Conservation (phyloP, 108 stramenopile genomes). For the Mediolabrus comicus region DNA sequence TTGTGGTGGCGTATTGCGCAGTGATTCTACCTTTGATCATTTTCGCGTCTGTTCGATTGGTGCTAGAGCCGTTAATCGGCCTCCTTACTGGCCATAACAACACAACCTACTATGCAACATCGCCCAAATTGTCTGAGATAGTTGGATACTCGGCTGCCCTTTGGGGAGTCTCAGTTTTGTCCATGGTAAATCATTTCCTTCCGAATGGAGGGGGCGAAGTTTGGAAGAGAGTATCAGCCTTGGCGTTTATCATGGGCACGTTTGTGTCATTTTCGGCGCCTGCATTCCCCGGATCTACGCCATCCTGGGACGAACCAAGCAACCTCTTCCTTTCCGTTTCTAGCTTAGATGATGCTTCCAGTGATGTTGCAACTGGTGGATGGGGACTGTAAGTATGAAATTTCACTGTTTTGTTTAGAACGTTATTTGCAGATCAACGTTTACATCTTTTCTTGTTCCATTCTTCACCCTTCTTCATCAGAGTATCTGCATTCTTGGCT, state of each 20-base stretch:
- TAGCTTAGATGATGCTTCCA: conserved; percentile 11
- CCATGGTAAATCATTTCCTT: conserved; percentile 70
- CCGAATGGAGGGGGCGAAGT: conserved; percentile 78
- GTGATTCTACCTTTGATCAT: conserved; percentile 58
- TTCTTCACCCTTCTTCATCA: too few species aligned
- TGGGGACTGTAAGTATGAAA: too few species aligned
- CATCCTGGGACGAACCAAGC: conserved; percentile 22
- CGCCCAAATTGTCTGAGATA: conserved; percentile 66
- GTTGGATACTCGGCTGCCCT: conserved; percentile 58
- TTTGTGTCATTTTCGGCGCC: conserved; percentile 69
- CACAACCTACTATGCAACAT: conserved; percentile 48
- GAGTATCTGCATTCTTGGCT: conserved; percentile 62
- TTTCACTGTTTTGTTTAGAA: too few species aligned
- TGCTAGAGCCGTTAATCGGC: conserved; percentile 62
- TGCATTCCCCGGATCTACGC: conserved; percentile 47
- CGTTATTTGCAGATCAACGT: too few species aligned
- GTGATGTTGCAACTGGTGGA: conserved; percentile 52
- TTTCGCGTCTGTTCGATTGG: conserved; percentile 48
- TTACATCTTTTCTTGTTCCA: too few species aligned
- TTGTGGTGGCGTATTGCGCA: conserved; percentile 49
- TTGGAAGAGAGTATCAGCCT: conserved; percentile 64
- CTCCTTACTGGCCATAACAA: conserved; percentile 49
- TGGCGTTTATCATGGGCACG: conserved; percentile 62
- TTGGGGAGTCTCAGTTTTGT: conserved; percentile 73
- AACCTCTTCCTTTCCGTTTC: conserved; percentile 46